Percentiles rank a stretch among this genome's conserved stretches.
These are phyloP conservation scores for Parmales sp. DNA, from an alignment of 108 stramenopile genomes.

Conservation along the genomic window DNA sequence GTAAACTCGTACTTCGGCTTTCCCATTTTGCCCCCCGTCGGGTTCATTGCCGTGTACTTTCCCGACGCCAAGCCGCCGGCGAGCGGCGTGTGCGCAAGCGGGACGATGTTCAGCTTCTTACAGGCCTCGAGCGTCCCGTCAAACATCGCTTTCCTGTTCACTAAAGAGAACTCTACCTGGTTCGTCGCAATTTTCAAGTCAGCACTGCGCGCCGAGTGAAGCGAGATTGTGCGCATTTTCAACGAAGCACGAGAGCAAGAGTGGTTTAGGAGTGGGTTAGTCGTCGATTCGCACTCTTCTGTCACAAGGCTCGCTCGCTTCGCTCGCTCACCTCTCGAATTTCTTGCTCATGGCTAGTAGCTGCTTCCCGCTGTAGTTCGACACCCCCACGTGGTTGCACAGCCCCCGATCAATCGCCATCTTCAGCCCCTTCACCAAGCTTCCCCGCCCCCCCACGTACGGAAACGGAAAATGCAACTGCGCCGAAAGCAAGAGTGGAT, in stretches of 20 bases:
- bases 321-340: too few relatives aligned
- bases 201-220: too few relatives aligned
- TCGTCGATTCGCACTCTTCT: too few relatives aligned
- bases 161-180: neutral
- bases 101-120: neutral
- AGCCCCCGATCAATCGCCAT: neutral
- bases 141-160: neutral
- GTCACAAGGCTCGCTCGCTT: too few relatives aligned
- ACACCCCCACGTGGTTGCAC: conserved; percentile 2
- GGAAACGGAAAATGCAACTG: too few relatives aligned
- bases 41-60: neutral
- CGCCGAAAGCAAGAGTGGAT: too few relatives aligned
- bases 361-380: neutral
- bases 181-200: neutral
- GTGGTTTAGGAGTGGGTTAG: too few relatives aligned
- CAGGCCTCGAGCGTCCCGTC: conserved; percentile 13
- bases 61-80: neutral
- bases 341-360: neutral
- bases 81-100: neutral
- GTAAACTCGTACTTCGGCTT: neutral
- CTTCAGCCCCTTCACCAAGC: neutral
- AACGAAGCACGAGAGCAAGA: too few relatives aligned
- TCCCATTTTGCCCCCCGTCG: conserved; percentile 5
- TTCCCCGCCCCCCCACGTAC: neutral
- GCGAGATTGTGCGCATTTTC: too few relatives aligned